Evolutionary conservation across 1,284 basidiomycete genomes (phyloP).

Genomic region (Rugosomyces carneus): DNA sequence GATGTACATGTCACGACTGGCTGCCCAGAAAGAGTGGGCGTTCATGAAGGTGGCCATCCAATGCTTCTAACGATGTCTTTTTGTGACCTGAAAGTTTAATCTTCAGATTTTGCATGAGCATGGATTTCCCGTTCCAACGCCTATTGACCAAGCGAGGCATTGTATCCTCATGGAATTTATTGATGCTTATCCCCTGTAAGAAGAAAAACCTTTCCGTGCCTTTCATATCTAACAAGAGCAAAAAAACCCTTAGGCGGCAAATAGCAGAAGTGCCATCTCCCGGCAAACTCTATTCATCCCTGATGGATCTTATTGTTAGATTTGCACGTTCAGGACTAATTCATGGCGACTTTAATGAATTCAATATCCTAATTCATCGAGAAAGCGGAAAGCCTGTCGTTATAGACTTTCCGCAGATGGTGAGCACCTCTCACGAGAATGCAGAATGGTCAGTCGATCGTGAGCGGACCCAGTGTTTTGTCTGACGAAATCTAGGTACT

Average conservation of each 20-base stretch:
- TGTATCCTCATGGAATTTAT: constrained; percentile 95
- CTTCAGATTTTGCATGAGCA: constrained; percentile 86
- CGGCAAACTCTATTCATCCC: constrained; percentile 82
- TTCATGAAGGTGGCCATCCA: constrained; percentile 84
- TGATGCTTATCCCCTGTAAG: constrained; percentile 91
- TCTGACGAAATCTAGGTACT: constrained; percentile 64
- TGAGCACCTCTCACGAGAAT: constrained; percentile 94
- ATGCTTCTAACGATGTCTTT: neutral
- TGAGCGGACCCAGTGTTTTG: constrained; percentile 12
- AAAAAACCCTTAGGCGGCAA: too few species aligned
- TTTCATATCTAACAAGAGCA: too few species aligned
- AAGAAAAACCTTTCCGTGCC: too few species aligned
- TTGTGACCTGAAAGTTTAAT: neutral
- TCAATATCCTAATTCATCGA: constrained; percentile 92
- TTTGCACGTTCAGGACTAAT: constrained; percentile 92
- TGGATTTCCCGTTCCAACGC: constrained; percentile 88
- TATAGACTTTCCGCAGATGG: constrained; percentile 99
- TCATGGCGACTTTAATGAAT: constrained; percentile 99
- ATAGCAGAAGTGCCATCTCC: constrained; percentile 80
- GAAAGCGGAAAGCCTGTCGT: constrained; percentile 82
- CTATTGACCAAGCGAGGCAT: constrained; percentile 93
- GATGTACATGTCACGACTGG: constrained; percentile 99
- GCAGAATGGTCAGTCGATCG: constrained; percentile 78
- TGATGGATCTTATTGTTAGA: constrained; percentile 96
- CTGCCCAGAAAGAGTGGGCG: constrained; percentile 95